Evolutionary conservation across 2,329 filamentous ascomycete genomes (phyloP).

Genomic region (Nannizzia gypsea): DNA sequence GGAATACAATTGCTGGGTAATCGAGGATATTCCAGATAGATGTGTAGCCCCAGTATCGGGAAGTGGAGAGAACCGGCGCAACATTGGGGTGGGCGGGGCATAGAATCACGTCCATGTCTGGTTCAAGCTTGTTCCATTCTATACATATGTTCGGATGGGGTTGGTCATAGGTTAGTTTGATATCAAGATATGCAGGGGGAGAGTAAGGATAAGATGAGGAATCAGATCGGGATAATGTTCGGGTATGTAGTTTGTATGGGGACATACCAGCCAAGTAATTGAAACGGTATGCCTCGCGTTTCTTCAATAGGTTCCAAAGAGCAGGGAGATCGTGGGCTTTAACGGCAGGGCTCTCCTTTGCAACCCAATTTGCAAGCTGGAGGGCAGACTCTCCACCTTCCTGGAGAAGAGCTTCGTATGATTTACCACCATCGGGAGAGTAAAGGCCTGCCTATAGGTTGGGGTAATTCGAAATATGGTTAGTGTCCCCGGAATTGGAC

Average conservation of each 20-base stretch:
- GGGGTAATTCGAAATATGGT: neutral
- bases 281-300: neutral
- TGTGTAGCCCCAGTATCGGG: slow-evolving; percentile 54
- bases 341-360: slow-evolving; percentile 44
- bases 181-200: slow-evolving; percentile 14
- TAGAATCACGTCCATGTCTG: slow-evolving; percentile 46
- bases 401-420: slow-evolving; percentile 40
- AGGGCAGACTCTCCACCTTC: slow-evolving; percentile 46
- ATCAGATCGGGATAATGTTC: neutral
- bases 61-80: slow-evolving; percentile 42
- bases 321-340: slow-evolving; percentile 33
- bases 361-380: slow-evolving; percentile 48
- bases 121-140: slow-evolving; percentile 5
- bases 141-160: neutral
- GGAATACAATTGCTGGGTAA: slow-evolving; percentile 47
- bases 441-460: slow-evolving; percentile 34
- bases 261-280: neutral
- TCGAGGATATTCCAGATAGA: slow-evolving; percentile 53
- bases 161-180: slow-evolving; percentile 2
- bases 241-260: too few relatives aligned
- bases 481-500: neutral
- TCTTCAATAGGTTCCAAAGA: slow-evolving; percentile 24
- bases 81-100: slow-evolving; percentile 47
- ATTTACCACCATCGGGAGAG: slow-evolving; percentile 49
- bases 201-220: slow-evolving; percentile 12